Evolutionary conservation across 768 basidiomycete species (phyloP).

Genomic region (Erythrobasidium yunnanense): DNA sequence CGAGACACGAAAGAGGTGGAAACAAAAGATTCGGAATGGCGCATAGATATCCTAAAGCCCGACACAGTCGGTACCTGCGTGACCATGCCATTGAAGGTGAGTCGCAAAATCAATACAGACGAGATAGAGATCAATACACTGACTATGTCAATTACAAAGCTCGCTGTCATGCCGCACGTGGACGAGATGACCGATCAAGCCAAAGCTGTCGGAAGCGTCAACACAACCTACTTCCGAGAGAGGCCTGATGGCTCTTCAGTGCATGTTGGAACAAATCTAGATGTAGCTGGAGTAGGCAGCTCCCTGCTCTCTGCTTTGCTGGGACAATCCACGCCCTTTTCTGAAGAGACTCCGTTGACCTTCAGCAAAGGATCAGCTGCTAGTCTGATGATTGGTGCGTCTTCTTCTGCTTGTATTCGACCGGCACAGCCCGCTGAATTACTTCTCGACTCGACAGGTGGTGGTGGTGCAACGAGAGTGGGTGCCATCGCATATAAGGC

Average conservation of each 20-base stretch:
- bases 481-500: not conserved
- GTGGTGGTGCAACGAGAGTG: not conserved
- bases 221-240: conserved; percentile 18
- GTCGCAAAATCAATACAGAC: not conserved
- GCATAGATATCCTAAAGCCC: not conserved
- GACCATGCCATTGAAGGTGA: conserved; percentile 24
- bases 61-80: conserved; percentile 10
- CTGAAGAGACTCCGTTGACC: not conserved
- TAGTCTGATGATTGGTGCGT: not conserved
- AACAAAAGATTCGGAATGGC: not conserved
- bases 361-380: not conserved
- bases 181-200: conserved; percentile 16
- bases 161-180: not conserved
- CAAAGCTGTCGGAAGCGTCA: conserved; percentile 14
- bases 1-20: not conserved
- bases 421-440: not conserved
- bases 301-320: conserved; percentile 17
- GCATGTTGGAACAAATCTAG: conserved; percentile 24
- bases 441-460: not conserved
- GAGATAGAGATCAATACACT: not conserved
- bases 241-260: not conserved
- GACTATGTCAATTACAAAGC: not conserved
- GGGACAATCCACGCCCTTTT: conserved; percentile 8
- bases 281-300: conserved; percentile 23
- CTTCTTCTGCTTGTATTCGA: not conserved